Base-by-base conservation (phyloP, 208 protist genomes). In the Angomonas deanei region DNA sequence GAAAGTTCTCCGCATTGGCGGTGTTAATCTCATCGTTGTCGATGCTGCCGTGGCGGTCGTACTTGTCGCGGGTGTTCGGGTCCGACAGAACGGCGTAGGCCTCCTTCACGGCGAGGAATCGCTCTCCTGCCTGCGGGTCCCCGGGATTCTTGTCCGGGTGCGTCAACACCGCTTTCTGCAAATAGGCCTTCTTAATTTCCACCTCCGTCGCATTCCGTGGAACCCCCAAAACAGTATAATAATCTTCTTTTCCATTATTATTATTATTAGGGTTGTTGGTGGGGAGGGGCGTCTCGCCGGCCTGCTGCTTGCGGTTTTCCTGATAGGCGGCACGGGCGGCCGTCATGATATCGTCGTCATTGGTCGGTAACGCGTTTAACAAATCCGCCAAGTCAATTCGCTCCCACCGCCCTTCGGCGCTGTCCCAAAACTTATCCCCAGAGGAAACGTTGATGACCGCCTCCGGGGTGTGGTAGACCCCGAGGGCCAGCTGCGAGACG, bases 1-100 rank as follows among this genome's bases (percentile, higher is more conserved):
- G 52, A n/a, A 13, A 27, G 11, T 5, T 26, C 10, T 23, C 4
- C 49, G 26, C 19, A 24, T 4, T 4, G 30, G 54, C 27, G 54
- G 4, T 26, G 31, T 34, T 30, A n/a, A 3, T 32, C 13, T 3
- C 47, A 10, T 63, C 30, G 8, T 3, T 53, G 34, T 57, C 32
- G 2, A 48, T 28, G 59, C 87, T 80, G 62, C 85, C 86, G 6
- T 19, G n/a, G 23, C 27, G 50, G 71, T 99, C 98, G 74, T 99
- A 99, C 13, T 98, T 81, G 47, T 82, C 70, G 61, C 97, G 82
- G 74, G 99, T 99, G 72, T 99, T 78, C 48, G 76, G 64, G 62
- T 99, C 97, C 32, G 68, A 90, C 4, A 99, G 90, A 3, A 99
- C 86, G 48, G 99, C 97, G 74, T 99, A 99, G 8, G 98, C 98